Evolutionary conservation across 345 rosid species (phyloP).

Genomic region (Gossypium australe): DNA sequence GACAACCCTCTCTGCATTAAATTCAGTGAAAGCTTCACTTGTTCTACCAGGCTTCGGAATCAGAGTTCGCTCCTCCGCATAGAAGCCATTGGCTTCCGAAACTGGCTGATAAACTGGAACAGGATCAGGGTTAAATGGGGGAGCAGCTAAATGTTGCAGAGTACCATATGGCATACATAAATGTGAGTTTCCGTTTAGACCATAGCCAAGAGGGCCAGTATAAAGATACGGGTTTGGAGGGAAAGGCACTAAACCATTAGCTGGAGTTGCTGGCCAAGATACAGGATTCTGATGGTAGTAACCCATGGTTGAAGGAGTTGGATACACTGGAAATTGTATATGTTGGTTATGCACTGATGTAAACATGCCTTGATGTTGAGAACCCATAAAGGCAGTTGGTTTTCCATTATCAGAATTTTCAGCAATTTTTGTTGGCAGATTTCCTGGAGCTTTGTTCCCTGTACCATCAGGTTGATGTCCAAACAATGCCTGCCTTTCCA

Average conservation of each 20-base stretch:
- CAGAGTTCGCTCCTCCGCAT: constrained; percentile 34
- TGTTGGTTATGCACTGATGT: constrained; percentile 53
- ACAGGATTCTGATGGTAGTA: constrained; percentile 79
- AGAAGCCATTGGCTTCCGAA: constrained; percentile 39
- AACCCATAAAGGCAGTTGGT: constrained; percentile 28
- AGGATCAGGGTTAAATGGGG: constrained; percentile 40
- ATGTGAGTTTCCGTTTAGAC: constrained; percentile 54
- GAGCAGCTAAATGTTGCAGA: constrained; percentile 43
- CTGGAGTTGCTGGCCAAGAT: constrained; percentile 56
- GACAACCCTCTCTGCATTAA: constrained; percentile 32
- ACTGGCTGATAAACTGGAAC: constrained; percentile 52
- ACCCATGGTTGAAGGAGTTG: constrained; percentile 61
- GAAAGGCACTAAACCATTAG: constrained; percentile 53
- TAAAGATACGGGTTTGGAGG: constrained; percentile 59
- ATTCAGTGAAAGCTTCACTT: constrained; percentile 21
- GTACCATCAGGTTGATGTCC: constrained; percentile 29
- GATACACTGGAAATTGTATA: constrained; percentile 51
- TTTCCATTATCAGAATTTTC: constrained; percentile 37
- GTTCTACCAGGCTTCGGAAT: constrained; percentile 22
- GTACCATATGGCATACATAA: constrained; percentile 64
- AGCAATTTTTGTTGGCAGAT: constrained; percentile 25
- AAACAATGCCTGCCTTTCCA: constrained; percentile 25
- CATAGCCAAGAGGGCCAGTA: constrained; percentile 51
- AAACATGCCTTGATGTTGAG: constrained; percentile 44
- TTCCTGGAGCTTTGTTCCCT: constrained; percentile 25